phyloP scores from a whole-genome alignment of 225 moss, liverwort and hornwort species.

The Pseudoscleropodium purum region DNA sequence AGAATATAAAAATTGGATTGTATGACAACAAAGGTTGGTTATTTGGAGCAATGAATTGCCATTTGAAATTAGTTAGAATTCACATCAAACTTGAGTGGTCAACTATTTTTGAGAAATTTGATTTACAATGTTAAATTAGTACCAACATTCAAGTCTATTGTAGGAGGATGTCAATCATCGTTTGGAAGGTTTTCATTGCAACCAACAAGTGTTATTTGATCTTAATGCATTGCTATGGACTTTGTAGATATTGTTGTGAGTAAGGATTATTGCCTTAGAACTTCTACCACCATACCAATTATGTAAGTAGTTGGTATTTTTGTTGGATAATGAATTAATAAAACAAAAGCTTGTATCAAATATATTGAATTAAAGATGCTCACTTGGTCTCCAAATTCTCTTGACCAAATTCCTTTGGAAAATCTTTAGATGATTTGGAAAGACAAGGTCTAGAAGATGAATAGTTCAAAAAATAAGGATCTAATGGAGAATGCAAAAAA shows the following conservation, averaged over 20 bases:
- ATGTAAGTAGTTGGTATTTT: neutral
- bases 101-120: neutral
- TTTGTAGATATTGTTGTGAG: neutral
- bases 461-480: neutral
- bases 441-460: too few relatives aligned
- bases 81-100: neutral
- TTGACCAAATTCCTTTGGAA: rapidly evolving
- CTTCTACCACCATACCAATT: neutral
- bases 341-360: neutral
- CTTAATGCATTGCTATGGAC: neutral
- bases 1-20: neutral
- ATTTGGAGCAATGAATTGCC: neutral
- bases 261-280: neutral
- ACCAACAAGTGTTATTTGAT: neutral
- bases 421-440: neutral
- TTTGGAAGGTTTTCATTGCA: neutral
- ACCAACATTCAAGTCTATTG: neutral
- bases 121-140: neutral
- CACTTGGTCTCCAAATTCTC: neutral
- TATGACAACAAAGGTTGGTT: neutral
- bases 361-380: neutral
- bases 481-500: neutral
- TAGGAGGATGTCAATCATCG: neutral
- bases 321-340: neutral
- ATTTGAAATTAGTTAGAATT: neutral